Conservation (phyloP, 345 rosid species). For the Lepidium sativum region DNA sequence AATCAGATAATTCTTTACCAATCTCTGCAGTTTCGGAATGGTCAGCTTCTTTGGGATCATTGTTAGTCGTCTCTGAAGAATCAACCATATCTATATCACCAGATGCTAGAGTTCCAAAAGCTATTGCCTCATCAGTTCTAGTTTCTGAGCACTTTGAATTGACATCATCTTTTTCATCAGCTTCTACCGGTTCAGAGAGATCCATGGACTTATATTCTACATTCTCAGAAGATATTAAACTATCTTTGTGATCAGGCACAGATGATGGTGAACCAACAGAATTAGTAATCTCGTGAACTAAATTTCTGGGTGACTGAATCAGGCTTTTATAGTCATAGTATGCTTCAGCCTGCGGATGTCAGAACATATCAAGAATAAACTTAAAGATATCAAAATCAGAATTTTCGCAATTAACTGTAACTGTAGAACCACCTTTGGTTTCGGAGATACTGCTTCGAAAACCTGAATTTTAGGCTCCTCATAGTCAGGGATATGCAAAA, state of each 20-base stretch:
- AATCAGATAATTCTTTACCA: slow-evolving; percentile 1
- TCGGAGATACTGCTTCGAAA: slow-evolving; percentile 28
- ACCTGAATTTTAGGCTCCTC: slow-evolving; percentile 27
- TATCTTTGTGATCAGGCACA: slow-evolving; percentile 13
- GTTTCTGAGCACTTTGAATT: slow-evolving; percentile 11
- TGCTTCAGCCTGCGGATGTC: slow-evolving; percentile 20
- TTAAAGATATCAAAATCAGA: not conserved
- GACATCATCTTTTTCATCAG: slow-evolving; percentile 17
- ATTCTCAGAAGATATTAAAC: slow-evolving; percentile 23
- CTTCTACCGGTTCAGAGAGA: slow-evolving; percentile 13
- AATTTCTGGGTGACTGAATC: slow-evolving; percentile 13
- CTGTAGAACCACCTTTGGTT: slow-evolving; percentile 26
- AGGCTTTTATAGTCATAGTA: slow-evolving; percentile 22
- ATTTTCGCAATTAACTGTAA: not conserved
- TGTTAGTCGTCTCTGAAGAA: slow-evolving; percentile 6
- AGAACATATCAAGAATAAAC: slow-evolving; percentile 11
- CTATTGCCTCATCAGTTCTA: slow-evolving; percentile 12
- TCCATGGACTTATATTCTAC: slow-evolving; percentile 20
- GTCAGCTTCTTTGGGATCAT: slow-evolving; percentile 12
- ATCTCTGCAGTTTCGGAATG: slow-evolving; percentile 1
- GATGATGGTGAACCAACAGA: slow-evolving; percentile 15
- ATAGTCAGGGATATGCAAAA: slow-evolving; percentile 22
- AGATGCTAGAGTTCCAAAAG: slow-evolving; percentile 2
- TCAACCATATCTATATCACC: slow-evolving; percentile 13
- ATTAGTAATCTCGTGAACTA: slow-evolving; percentile 2